Conservation (phyloP, 2,329 filamentous ascomycete species). For the Curvularia sp. region DNA sequence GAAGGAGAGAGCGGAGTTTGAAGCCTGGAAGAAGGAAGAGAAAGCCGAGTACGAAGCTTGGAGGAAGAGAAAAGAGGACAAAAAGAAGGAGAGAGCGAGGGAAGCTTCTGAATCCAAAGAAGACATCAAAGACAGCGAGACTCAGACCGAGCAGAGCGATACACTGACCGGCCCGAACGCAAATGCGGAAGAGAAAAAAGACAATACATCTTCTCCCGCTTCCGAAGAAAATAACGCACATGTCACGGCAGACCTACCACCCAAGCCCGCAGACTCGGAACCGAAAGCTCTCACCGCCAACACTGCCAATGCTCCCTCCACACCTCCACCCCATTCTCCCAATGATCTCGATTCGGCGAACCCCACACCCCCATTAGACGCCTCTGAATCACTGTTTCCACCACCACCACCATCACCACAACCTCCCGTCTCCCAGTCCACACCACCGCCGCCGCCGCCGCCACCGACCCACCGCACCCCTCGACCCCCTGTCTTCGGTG, state of each 20-base stretch:
- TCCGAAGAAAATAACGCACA: neutral
- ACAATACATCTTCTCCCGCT: neutral
- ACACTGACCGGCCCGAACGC: neutral
- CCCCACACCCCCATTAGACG: conserved; percentile 1
- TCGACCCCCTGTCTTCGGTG: neutral
- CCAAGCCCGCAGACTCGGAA: conserved; percentile 2
- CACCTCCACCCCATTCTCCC: neutral
- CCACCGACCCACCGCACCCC: neutral
- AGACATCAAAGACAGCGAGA: neutral
- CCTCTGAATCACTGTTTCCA: neutral
- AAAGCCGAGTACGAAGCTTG: conserved; percentile 34
- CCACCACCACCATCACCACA: too few relatives aligned
- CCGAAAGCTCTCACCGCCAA: neutral
- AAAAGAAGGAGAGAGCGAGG: conserved; percentile 26
- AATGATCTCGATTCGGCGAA: neutral
- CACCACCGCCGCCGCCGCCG: neutral
- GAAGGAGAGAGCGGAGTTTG: conserved; percentile 41
- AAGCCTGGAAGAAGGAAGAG: conserved; percentile 47
- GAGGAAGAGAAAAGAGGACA: conserved; percentile 22
- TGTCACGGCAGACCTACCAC: neutral
- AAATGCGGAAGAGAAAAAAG: neutral
- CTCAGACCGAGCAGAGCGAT: conserved; percentile 1
- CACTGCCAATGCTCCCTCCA: neutral
- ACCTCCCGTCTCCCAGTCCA: neutral
- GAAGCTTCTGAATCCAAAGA: conserved; percentile 10